A percentile compares a stretch with the other conserved stretches of the same genome.
Conservation (phyloP, 805 yeast genomes). For the Ogataea parapolymorpha region DNA sequence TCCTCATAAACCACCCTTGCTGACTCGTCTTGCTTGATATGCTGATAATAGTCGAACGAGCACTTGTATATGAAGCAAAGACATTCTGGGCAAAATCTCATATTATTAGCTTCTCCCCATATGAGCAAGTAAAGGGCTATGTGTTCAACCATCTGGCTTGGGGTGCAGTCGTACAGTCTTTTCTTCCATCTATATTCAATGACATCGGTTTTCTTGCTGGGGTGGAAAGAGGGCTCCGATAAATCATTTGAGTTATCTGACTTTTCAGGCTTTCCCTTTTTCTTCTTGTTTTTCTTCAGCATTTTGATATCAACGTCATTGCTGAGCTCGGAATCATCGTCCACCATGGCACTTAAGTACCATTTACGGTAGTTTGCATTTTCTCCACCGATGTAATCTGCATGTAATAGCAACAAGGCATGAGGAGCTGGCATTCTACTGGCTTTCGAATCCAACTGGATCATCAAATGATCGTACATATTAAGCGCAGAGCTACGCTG, state of each 20-base stretch:
- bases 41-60: constrained; percentile 47
- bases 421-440: constrained; percentile 68
- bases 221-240: constrained; percentile 22
- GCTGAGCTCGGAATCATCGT: constrained; percentile 60
- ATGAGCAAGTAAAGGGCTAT: constrained; percentile 58
- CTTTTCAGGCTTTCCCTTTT: constrained; percentile 43
- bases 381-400: constrained; percentile 91
- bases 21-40: constrained; percentile 29
- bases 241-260: constrained; percentile 12
- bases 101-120: constrained; percentile 79
- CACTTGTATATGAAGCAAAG: constrained; percentile 55
- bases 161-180: constrained; percentile 52
- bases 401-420: constrained; percentile 76
- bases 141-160: constrained; percentile 60
- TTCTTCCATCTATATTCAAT: constrained; percentile 81
- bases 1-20: constrained; percentile 13
- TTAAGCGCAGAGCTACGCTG: constrained; percentile 75
- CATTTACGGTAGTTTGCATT: constrained; percentile 84
- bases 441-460: constrained; percentile 81
- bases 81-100: constrained; percentile 49
- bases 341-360: constrained; percentile 85
- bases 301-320: constrained; percentile 61
- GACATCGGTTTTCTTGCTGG: constrained; percentile 48
- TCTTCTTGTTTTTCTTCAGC: constrained; percentile 61
- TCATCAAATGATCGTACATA: constrained; percentile 78